Evolutionary conservation across 768 basidiomycete genomes (phyloP).

Genomic region (Lentinula sp.): DNA sequence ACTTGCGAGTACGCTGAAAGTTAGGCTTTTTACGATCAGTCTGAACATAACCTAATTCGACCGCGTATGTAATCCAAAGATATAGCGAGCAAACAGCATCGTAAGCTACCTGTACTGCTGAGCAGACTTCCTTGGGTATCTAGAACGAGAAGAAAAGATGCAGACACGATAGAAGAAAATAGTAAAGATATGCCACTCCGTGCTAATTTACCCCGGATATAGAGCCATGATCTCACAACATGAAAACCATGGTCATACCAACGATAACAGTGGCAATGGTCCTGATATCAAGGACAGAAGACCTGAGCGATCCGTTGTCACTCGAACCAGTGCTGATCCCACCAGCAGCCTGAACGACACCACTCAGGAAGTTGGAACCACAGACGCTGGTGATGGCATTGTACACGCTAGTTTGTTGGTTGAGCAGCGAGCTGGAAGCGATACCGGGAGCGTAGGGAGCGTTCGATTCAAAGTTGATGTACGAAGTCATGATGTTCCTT

Average conservation of each 20-base stretch:
- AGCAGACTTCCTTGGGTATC: neutral
- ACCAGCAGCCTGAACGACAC: constrained; percentile 66
- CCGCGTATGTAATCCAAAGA: neutral
- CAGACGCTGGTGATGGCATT: constrained; percentile 55
- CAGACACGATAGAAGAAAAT: neutral
- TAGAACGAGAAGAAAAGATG: neutral
- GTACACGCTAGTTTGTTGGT: constrained; percentile 65
- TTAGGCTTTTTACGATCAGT: neutral
- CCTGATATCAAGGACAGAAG: neutral
- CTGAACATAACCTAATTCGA: neutral
- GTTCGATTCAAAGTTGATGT: constrained; percentile 68
- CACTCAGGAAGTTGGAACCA: constrained; percentile 63
- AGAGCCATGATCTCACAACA: neutral
- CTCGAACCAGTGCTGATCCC: constrained; percentile 31
- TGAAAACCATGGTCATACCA: neutral
- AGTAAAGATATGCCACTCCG: neutral
- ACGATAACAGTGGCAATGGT: neutral
- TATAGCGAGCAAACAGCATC: neutral
- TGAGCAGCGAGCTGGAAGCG: constrained; percentile 53
- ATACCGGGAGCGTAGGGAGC: constrained; percentile 77
- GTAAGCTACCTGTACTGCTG: neutral
- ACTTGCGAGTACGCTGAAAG: too few relatives aligned
- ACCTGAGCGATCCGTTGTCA: neutral
- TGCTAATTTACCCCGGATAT: neutral
- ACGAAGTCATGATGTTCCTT: constrained; percentile 66